phyloP scores from a whole-genome alignment of 345 rosid species.

The Pugionium cornutum region DNA sequence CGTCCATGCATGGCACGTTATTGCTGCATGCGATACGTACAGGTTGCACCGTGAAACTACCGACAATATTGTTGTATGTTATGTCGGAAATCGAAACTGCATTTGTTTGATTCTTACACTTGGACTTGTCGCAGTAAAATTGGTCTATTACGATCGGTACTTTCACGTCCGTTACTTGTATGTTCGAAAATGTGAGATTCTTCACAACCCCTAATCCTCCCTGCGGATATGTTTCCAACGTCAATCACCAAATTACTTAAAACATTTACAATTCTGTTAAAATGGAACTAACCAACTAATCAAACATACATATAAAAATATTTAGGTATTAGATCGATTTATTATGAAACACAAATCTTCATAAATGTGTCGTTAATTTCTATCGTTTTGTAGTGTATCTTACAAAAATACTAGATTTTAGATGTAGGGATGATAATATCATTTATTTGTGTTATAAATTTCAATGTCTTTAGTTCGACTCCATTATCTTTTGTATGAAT shows the following conservation, averaged over 20 bases:
- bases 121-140: constrained; percentile 76
- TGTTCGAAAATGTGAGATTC: constrained; percentile 72
- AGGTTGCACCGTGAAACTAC: constrained; percentile 68
- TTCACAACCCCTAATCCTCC: constrained; percentile 78
- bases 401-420: too few relatives aligned
- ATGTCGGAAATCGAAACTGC: constrained; percentile 74
- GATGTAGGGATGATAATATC: too few relatives aligned
- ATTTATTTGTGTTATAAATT: too few relatives aligned
- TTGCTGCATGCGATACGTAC: constrained; percentile 75
- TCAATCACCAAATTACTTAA: constrained; percentile 12
- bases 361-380: too few relatives aligned
- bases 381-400: too few relatives aligned
- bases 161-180: constrained; percentile 67
- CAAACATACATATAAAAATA: too few relatives aligned
- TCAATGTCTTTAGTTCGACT: too few relatives aligned
- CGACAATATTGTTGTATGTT: constrained; percentile 59
- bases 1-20: constrained; percentile 66
- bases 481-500: too few relatives aligned
- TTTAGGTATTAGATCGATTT: too few relatives aligned
- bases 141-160: constrained; percentile 82
- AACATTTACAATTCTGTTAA: neutral
- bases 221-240: constrained; percentile 35
- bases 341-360: too few relatives aligned
- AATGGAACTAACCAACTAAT: neutral
- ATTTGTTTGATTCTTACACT: constrained; percentile 72